A percentile compares a stretch with the other conserved stretches of the same genome.
Conservation (phyloP, 192 early-diverging fungal species). For the Mortierella alpina region DNA sequence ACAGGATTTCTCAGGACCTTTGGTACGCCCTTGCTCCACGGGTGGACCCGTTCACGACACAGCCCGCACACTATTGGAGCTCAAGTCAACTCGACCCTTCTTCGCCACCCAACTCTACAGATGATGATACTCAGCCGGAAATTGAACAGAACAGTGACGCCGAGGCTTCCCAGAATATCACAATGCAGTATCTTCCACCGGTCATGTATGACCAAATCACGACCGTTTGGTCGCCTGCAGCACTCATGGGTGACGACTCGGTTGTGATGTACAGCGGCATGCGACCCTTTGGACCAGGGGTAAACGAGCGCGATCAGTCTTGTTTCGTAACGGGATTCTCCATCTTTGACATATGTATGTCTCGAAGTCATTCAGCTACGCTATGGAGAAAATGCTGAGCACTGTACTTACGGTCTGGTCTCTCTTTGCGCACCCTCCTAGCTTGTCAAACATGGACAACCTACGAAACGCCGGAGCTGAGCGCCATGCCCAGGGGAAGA, state of each 20-base stretch:
- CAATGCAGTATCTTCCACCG: conserved; percentile 6
- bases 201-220: conserved; percentile 44
- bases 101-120: conserved; percentile 1
- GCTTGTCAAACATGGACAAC: conserved; percentile 45
- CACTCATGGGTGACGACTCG: conserved; percentile 33
- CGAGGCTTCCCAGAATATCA: background rate
- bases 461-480: conserved; percentile 11
- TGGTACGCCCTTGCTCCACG: conserved; percentile 49
- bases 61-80: background rate
- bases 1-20: conserved; percentile 34
- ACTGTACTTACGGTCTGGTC: background rate
- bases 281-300: conserved; percentile 40
- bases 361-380: background rate
- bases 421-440: background rate
- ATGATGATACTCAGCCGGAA: background rate
- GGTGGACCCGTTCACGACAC: conserved; percentile 40
- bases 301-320: conserved; percentile 23
- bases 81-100: background rate
- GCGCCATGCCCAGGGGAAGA: conserved; percentile 3
- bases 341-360: conserved; percentile 52
- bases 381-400: background rate
- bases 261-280: conserved; percentile 50
- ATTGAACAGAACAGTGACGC: conserved; percentile 1
- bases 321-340: conserved; percentile 32
- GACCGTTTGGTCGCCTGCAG: conserved; percentile 41